Conservation (phyloP, 1,139 yeast species). For the Arxiozyma slooffiae region DNA sequence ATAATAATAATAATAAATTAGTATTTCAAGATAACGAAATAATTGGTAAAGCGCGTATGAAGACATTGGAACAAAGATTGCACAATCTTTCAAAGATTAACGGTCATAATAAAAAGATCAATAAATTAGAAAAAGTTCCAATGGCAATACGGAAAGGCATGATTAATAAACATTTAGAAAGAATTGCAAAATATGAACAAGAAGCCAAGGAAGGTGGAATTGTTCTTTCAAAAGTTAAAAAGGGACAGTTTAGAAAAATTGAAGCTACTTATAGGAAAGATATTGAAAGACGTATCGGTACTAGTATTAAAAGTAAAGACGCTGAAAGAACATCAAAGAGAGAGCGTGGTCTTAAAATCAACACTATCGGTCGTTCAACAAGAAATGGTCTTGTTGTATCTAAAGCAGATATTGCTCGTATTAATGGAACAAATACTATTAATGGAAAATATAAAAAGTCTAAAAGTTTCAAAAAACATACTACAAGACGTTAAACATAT, state of each 20-base stretch:
- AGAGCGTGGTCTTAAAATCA: constrained; percentile 71
- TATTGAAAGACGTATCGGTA: constrained; percentile 52
- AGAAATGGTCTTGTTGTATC: constrained; percentile 74
- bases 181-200: constrained; percentile 50
- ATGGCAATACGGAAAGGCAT: constrained; percentile 83
- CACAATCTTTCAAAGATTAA: constrained; percentile 45
- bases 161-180: constrained; percentile 46
- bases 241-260: constrained; percentile 53
- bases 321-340: constrained; percentile 36
- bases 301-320: constrained; percentile 25
- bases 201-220: constrained; percentile 88
- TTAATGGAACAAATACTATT: constrained; percentile 12
- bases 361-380: constrained; percentile 69
- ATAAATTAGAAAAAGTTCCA: constrained; percentile 67
- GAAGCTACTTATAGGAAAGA: constrained; percentile 40
- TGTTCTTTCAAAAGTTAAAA: constrained; percentile 53
- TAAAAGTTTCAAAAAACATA: constrained; percentile 3
- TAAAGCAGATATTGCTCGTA: constrained; percentile 53
- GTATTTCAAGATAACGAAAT: constrained; percentile 48
- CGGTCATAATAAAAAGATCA: constrained; percentile 31
- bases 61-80: constrained; percentile 63
- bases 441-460: neutral
- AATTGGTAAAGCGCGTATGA: constrained; percentile 68
- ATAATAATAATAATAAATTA: constrained; percentile 9
- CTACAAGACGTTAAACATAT: neutral